These are phyloP conservation scores for Microcyclosporella mali DNA, from an alignment of 2,329 filamentous ascomycete genomes.

Conservation along the genomic window DNA sequence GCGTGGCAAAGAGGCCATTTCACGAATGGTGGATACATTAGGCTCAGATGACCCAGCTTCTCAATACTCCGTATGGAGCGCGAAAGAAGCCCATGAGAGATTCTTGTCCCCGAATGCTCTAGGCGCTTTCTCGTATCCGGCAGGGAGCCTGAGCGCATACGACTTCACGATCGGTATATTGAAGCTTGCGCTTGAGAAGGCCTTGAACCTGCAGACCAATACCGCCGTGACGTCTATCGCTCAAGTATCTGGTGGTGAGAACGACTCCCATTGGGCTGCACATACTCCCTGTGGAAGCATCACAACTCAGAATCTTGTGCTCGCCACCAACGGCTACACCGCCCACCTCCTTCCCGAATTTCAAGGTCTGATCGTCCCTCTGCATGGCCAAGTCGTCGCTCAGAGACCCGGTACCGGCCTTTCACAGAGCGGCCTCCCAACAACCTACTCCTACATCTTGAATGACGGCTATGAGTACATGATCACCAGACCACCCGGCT, in stretches of 20 bases:
- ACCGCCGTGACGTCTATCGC: not conserved
- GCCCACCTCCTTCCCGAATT: not conserved
- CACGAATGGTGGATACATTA: not conserved
- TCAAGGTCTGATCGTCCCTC: not conserved
- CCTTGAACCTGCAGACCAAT: not conserved
- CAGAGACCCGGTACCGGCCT: not conserved
- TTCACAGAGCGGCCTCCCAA: not conserved
- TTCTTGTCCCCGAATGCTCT: conserved; percentile 1
- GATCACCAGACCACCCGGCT: not conserved
- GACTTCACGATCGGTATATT: not conserved
- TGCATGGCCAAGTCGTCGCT: not conserved
- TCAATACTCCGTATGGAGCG: not conserved
- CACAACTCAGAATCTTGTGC: not conserved
- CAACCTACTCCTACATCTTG: not conserved
- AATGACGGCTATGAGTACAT: not conserved
- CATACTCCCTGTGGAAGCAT: not conserved
- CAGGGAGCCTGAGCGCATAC: not conserved
- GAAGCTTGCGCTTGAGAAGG: not conserved
- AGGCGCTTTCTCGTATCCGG: not conserved
- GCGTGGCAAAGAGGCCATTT: not conserved
- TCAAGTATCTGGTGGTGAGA: not conserved
- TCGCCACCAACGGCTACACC: conserved; percentile 1
- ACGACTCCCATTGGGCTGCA: not conserved
- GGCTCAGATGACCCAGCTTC: not conserved
- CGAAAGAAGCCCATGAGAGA: not conserved